A percentile compares a stretch with the other conserved stretches of the same genome.
These are phyloP conservation scores for Acacia acuminata DNA, from an alignment of 306 rosid genomes.

Conservation along the genomic window DNA sequence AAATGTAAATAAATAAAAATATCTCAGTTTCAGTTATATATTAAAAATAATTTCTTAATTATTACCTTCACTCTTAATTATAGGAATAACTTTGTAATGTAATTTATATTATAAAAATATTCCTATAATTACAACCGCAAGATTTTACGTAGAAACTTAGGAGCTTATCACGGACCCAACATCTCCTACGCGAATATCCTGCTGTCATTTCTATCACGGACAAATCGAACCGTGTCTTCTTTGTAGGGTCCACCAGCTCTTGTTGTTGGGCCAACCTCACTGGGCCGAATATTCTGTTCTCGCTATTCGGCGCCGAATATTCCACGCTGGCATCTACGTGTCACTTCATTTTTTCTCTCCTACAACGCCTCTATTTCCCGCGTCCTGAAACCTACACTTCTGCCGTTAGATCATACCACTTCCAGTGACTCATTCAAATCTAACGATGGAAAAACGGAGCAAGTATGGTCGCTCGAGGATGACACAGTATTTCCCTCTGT, in stretches of 20 bases:
- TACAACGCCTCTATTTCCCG: background rate
- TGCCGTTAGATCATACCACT: background rate
- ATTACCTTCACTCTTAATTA: too few relatives aligned
- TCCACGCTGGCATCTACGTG: conserved; percentile 53
- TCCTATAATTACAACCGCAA: too few relatives aligned
- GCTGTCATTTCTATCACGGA: conserved; percentile 41
- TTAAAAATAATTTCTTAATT: background rate
- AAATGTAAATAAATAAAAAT: background rate
- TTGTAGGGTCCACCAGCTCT: background rate
- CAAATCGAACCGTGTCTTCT: conserved; percentile 41
- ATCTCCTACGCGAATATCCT: conserved; percentile 38
- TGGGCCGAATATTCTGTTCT: conserved; percentile 36
- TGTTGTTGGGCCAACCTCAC: background rate
- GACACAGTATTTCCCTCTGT: background rate
- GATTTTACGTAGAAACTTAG: background rate
- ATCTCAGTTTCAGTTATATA: background rate
- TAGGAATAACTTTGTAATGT: too few relatives aligned
- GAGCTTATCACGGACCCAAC: background rate
- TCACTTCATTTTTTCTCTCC: background rate
- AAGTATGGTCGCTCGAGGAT: background rate
- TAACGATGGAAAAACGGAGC: background rate
- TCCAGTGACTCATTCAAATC: background rate
- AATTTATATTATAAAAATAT: too few relatives aligned
- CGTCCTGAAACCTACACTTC: background rate
- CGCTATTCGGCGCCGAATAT: conserved; percentile 50